Conservation (phyloP, 169 alveolate genomes). For the Eimeria praecox region DNA sequence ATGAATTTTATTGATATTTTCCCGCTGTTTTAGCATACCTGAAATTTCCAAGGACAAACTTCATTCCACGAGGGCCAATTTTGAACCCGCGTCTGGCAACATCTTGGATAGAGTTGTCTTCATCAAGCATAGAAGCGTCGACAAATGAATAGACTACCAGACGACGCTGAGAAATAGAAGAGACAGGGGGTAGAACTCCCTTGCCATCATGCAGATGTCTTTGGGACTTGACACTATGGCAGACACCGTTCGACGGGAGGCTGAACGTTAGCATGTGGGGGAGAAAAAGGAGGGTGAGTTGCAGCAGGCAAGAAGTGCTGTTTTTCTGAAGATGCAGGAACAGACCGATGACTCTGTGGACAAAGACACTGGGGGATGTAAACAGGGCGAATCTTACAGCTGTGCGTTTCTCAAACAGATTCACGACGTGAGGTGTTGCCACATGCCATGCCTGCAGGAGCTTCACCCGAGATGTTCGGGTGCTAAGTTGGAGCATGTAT, state of each 20-base stretch:
- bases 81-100: conserved; percentile 92
- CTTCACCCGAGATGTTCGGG: conserved; percentile 80
- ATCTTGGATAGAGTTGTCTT: conserved; percentile 92
- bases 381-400: conserved; percentile 29
- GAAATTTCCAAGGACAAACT: conserved; percentile 92
- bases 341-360: neutral
- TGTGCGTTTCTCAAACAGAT: conserved; percentile 69
- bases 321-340: neutral
- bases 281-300: neutral
- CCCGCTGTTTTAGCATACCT: conserved; percentile 82
- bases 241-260: neutral
- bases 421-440: conserved; percentile 77
- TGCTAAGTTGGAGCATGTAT: conserved; percentile 77
- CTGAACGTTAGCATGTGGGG: neutral
- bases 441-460: conserved; percentile 83
- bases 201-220: neutral
- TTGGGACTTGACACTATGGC: neutral
- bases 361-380: neutral
- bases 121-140: conserved; percentile 90
- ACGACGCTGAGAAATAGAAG: conserved; percentile 81
- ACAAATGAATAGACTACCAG: conserved; percentile 91
- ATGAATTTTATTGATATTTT: neutral
- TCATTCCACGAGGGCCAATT: conserved; percentile 90
- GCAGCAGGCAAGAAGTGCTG: neutral
- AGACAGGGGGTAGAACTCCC: neutral